Base-by-base conservation (phyloP, 768 basidiomycete genomes). In the Tulasnella sp. region DNA sequence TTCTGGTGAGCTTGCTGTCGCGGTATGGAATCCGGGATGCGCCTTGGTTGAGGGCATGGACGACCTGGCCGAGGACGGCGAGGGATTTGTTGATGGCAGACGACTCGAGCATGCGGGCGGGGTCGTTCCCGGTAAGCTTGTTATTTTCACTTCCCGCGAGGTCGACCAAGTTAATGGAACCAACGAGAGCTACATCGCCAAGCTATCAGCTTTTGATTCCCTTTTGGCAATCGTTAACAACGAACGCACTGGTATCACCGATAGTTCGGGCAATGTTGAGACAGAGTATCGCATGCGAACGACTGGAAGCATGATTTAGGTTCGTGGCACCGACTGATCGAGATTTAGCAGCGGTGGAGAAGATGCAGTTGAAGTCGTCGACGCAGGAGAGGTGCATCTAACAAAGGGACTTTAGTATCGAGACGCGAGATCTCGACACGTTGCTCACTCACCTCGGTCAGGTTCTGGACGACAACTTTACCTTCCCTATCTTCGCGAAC, bases 101-200 rank as follows among this genome's bases (percentile, higher is more conserved):
- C 3, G 90, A 91, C 80, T 96, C 94, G 2, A 89, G 87, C 89
- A 95, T 93, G 1, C 94, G 87, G n/a, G 86, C 87, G 0, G 87
- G 82, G 77, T 95, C 90, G 75, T 94, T 95, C 5, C 94, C 93
- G 4, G 94, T 94, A 34, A 90, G 69, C 80, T 92, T 95, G 79
- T 94, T 95, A 77, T 94, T 94, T 81, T 95, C 94, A 0, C 91
- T 93, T 34, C 94, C 94, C 19, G 94, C 94, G 34, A 95, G 84
- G 80, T 95, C 94, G 12, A 94, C 91, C 9, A 95, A 85, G 75
- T 92, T 92, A 71, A 94, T 89, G 78, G 90, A 92, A 11, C 92
- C 92, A 1, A 83, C 85, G 65, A 89, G 78, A 52, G 85, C 91
- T 92, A 74, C 29, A 67, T 22, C 36, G 59, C 67, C 37, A 69